A percentile compares a stretch with the other conserved stretches of the same genome.
phyloP scores from a whole-genome alignment of 2,329 filamentous ascomycete genomes.

The Coccinonectria pachysandricola region DNA sequence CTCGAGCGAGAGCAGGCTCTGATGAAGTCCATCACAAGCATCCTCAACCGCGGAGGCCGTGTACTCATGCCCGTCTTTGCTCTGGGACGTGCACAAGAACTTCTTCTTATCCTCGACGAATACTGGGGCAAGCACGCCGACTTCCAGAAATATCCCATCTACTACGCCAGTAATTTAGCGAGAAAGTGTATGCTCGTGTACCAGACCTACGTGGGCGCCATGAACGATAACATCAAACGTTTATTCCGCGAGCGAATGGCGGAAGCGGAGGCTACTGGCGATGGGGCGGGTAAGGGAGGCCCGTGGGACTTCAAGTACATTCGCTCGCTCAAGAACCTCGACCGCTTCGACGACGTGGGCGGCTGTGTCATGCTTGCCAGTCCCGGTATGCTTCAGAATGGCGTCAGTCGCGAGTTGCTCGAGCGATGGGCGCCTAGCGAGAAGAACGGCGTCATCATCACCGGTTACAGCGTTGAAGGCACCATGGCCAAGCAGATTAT shows the following conservation, averaged over 20 bases:
- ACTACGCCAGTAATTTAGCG: conserved; percentile 92
- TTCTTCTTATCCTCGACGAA: conserved; percentile 89
- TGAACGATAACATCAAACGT: conserved; percentile 98
- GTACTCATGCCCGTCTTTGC: conserved; percentile 95
- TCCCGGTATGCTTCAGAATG: conserved; percentile 96
- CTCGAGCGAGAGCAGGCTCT: conserved; percentile 84
- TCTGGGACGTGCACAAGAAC: conserved; percentile 83
- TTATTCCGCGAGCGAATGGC: conserved; percentile 90
- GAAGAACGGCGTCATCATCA: conserved; percentile 97
- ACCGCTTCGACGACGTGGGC: conserved; percentile 92
- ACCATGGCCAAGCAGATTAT: conserved; percentile 97
- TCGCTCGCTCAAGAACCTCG: conserved; percentile 80
- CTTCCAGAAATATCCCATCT: conserved; percentile 85
- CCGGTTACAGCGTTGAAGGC: conserved; percentile 94
- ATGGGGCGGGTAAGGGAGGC: conserved; percentile 63
- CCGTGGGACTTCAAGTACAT: conserved; percentile 98
- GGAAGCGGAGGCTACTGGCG: conserved; percentile 72
- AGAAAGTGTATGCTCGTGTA: conserved; percentile 98
- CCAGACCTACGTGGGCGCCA: conserved; percentile 93
- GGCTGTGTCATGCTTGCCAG: conserved; percentile 95
- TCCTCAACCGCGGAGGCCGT: conserved; percentile 83
- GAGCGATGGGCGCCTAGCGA: conserved; percentile 95
- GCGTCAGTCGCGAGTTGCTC: conserved; percentile 82
- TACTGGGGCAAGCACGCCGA: conserved; percentile 90
- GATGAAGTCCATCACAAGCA: conserved; percentile 89